phyloP scores from a whole-genome alignment of 75 land plant genomes.

The Pinus albicaulis region DNA sequence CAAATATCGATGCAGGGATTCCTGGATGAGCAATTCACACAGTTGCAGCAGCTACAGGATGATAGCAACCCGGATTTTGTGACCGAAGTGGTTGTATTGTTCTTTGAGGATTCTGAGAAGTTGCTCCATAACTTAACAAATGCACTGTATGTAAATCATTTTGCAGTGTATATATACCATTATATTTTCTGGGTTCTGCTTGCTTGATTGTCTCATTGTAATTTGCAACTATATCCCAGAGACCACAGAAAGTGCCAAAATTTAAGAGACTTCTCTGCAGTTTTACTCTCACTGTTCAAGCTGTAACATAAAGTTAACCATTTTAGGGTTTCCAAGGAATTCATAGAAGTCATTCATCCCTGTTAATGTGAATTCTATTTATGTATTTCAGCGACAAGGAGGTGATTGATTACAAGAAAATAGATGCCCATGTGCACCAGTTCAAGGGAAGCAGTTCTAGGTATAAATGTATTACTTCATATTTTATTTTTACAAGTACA shows the following conservation, averaged over 20 bases:
- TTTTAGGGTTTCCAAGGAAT: no score
- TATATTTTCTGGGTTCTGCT: neutral
- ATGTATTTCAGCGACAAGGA: constrained; percentile 30
- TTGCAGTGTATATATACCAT: no score
- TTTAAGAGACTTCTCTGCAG: neutral
- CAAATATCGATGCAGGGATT: constrained; percentile 42
- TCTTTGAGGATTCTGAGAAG: constrained; percentile 74
- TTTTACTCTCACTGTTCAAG: neutral
- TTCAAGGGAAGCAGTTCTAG: constrained; percentile 73
- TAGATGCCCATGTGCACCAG: constrained; percentile 76
- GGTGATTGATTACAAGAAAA: constrained; percentile 45
- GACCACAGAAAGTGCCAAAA: no score
- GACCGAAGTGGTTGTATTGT: constrained; percentile 57
- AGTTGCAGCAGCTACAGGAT: constrained; percentile 79
- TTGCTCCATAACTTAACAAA: constrained; percentile 48
- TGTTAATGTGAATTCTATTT: neutral
- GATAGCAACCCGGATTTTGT: constrained; percentile 78
- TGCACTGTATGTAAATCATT: constrained; percentile 37
- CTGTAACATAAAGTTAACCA: neutral
- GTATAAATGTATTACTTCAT: constrained; percentile 4
- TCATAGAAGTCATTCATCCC: no score
- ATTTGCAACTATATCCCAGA: neutral
- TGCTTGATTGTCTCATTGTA: neutral
- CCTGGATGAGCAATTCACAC: constrained; percentile 73
- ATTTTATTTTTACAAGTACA: no score